Percentiles rank a stretch among this genome's conserved stretches.
phyloP scores from a whole-genome alignment of 352 stramenopile species.

The Pythium graminicola region DNA sequence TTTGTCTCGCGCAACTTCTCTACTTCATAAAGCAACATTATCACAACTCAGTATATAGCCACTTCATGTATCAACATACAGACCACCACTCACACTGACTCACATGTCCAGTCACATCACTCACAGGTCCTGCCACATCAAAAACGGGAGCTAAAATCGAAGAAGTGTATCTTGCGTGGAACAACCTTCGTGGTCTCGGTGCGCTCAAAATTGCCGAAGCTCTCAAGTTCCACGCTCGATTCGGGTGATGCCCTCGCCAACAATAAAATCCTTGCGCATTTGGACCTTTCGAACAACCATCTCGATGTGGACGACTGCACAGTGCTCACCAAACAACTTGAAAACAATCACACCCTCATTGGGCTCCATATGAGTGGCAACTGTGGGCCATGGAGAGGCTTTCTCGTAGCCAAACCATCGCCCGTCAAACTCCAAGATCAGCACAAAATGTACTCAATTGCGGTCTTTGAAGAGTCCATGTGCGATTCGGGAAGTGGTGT shows the following conservation, averaged over 20 bases:
- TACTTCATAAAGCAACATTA: no score
- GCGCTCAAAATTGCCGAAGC: slow-evolving; percentile 68
- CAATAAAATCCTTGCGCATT: slow-evolving; percentile 66
- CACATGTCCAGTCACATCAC: no score
- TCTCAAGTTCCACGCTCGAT: slow-evolving; percentile 70
- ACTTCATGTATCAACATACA: no score
- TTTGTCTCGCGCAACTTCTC: no score
- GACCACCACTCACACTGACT: no score
- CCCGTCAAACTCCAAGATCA: slow-evolving; percentile 45
- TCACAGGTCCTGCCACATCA: no score
- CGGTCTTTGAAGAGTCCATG: slow-evolving; percentile 63
- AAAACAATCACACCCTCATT: slow-evolving; percentile 66
- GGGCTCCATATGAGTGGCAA: slow-evolving; percentile 76
- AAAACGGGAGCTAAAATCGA: slow-evolving; percentile 69
- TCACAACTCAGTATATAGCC: no score
- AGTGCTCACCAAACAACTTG: slow-evolving; percentile 52
- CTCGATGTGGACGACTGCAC: slow-evolving; percentile 55
- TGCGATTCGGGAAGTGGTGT: slow-evolving; percentile 44
- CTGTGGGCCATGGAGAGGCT: slow-evolving; percentile 61
- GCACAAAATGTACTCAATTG: slow-evolving; percentile 74
- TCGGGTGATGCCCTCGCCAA: slow-evolving; percentile 60
- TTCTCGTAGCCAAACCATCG: slow-evolving; percentile 47
- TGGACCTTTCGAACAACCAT: slow-evolving; percentile 70
- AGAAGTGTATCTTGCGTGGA: slow-evolving; percentile 73
- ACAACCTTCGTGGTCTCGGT: slow-evolving; percentile 58